Evolutionary conservation across 345 rosid genomes (phyloP).

Genomic region (rapeseed (Brassica napus)): Da-Ae NC_063435.1:27483001-27483500

Average conservation of each 20-base stretch:
- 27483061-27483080: conserved; percentile 98
- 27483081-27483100: conserved; percentile 85
- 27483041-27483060: conserved; percentile 97
- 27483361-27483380: conserved; percentile 81
- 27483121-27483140: conserved; percentile 84
- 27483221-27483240: conserved; percentile 65
- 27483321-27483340: conserved; percentile 86
- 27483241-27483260: conserved; percentile 94
- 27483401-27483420: conserved; percentile 88
- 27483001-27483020: conserved; percentile 85
- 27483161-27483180: conserved; percentile 92
- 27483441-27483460: conserved; percentile 79
- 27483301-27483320: conserved; percentile 96
- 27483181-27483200: conserved; percentile 92
- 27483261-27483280: conserved; percentile 76
- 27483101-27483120: conserved; percentile 88
- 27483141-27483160: conserved; percentile 93
- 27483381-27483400: conserved; percentile 61
- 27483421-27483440: conserved; percentile 78
- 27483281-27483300: conserved; percentile 66
- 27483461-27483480: conserved; percentile 92
- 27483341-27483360: conserved; percentile 90
- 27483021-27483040: conserved; percentile 71
- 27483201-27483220: conserved; percentile 80
- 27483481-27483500: conserved; percentile 91